Evolutionary conservation across 257 asterid species (phyloP), one percentile per base, ranked within the genome.

Genomic region (Cynanchum wilfordii): DNA sequence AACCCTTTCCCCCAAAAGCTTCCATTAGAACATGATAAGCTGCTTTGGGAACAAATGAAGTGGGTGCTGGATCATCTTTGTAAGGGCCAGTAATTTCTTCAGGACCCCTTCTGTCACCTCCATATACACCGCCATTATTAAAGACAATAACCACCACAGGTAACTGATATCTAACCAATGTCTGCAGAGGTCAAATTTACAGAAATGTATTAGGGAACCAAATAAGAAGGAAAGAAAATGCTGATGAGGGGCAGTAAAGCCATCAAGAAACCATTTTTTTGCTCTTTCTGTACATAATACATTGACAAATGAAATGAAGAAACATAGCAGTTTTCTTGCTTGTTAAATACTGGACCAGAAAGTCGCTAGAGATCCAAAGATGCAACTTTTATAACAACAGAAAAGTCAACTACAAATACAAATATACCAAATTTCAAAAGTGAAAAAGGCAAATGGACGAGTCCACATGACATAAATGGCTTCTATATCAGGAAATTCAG

Each of bases 131-230:
- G 6, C 92, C 96, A 33, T 93, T 93, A 82, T 90, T 93, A 80
- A 93, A 93, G 80, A 90, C 97, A 76, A 93, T 84, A 75, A 93
- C 89, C 79, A 93, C 96, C 77, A 93, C 97, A 5, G 97, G 96
- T 74, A 93, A 81, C 79, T 90, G 94, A 71, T 93, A 93, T 42
- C 96, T 86, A 47, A 90, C 91, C 79, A 93, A 80, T 4, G 98
- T 89, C 97, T 90, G 76, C 69, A 73, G 36, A 67, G 36, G 62
- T 38, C 64, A 78, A 72, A 54, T 50, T 25, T n/a, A 52, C 17
- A 33, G 45, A 62, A 62, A 55, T 22, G 22, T n/a, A 57, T 45
- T 36, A 25, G 16, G 6, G 22, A 67, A 29, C 36, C 64, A 13
- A 6, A 24, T 22, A 33, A 24, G n/a, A 60, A 29, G 27, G 27